Evolutionary conservation across 2,329 filamentous ascomycete genomes (phyloP), one percentile per base, ranked within the genome.

Genomic region (Verticillium nubilum): DNA sequence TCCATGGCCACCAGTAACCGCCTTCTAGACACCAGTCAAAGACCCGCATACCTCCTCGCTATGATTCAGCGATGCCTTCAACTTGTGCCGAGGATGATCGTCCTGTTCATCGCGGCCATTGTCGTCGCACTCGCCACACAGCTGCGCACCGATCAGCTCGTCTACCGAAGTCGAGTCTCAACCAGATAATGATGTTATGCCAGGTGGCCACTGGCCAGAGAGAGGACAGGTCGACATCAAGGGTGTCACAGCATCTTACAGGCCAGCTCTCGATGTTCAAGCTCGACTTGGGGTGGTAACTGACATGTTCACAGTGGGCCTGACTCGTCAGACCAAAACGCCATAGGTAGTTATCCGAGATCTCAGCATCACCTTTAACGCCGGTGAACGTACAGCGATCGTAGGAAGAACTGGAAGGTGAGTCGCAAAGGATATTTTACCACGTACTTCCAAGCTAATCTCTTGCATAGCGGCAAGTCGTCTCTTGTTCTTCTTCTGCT

Each of bases 31-130:
- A 73, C 69, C 2, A 85, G 82, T 0, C 84, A 87, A 60, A 70
- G 78, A 7, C 84, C 85, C 1, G 80, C 79, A 3, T 87, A 87
- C 64, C 75, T 86, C 0, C 73, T 87, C 1, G 78, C 76, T 52
- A 80, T 80, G 65, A 78, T 86, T 29, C 85, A 87, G 66, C 76
- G 79, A 47, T 87, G 84, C 84, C 74, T 87, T 0, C 74, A 68
- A 0, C 72, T 86, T 0, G 75, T 78, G 0, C 70, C 87, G 2
- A 74, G 81, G 55, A 62, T 84, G 3, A 66, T 84, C 0, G 78
- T 84, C 0, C 77, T 79, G 0, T 71, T 72, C 1, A 70, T 85
- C 15, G 80, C 80, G 0, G 70, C 79, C 1, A 61, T 80, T 1
- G 67, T 86, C 0, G 75, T 85, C 2, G 68, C 76, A 2, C 68